A percentile compares a stretch with the other conserved stretches of the same genome.
These are phyloP conservation scores for Pisolithus microcarpus DNA, from an alignment of 768 basidiomycete species.

Conservation along the genomic window DNA sequence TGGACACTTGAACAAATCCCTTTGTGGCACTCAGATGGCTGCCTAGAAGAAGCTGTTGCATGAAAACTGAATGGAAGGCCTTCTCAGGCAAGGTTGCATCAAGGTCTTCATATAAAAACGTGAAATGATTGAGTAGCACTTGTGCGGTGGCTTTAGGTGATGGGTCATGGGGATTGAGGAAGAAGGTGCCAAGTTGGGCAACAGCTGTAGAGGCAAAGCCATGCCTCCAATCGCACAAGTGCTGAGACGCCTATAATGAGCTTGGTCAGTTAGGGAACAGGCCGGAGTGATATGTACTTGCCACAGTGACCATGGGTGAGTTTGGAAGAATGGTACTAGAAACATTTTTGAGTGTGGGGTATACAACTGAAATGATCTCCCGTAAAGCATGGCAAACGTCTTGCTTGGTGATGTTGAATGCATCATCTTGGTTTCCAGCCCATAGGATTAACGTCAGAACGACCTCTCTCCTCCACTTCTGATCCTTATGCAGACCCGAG, in stretches of 20 bases:
- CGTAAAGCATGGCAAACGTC: not conserved
- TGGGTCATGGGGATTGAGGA: not conserved
- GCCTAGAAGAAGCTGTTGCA: not conserved
- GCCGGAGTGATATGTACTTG: not conserved
- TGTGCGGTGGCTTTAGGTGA: not conserved
- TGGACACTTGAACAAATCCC: not conserved
- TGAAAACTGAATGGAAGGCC: not conserved
- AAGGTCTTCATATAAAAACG: not conserved
- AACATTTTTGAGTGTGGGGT: not conserved
- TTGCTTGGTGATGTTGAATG: not conserved
- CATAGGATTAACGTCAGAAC: not conserved
- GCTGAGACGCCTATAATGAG: not conserved
- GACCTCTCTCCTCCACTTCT: not conserved
- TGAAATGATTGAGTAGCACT: not conserved
- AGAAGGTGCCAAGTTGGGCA: not conserved
- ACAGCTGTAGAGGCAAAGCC: not conserved
- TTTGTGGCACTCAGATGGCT: slow-evolving; percentile 1
- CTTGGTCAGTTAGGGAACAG: not conserved
- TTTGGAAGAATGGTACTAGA: not conserved
- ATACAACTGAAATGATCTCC: not conserved
- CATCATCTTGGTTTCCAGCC: not conserved
- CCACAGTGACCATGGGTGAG: not conserved
- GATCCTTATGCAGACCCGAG: not conserved
- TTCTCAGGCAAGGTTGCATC: not conserved
- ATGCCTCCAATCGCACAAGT: not conserved